These are phyloP conservation scores for Solanum pennellii DNA, from an alignment of 257 asterid species.

Conservation along the genomic window DNA sequence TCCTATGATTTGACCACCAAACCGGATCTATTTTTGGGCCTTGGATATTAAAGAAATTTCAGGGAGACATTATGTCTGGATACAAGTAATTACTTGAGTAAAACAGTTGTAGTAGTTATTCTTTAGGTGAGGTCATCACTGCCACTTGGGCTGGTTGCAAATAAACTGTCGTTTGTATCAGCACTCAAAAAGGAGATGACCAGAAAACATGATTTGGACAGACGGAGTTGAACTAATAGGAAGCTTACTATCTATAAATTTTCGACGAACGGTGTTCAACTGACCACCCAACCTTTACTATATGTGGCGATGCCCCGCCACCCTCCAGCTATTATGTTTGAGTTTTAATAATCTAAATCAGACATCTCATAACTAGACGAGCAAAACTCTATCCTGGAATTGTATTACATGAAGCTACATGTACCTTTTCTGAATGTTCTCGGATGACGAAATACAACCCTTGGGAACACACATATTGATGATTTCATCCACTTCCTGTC, in stretches of 20 bases:
- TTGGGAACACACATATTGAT: slow-evolving; percentile 47
- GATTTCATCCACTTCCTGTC: slow-evolving; percentile 94
- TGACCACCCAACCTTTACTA: neutral
- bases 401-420: neutral
- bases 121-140: neutral
- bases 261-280: neutral
- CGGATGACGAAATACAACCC: slow-evolving; percentile 52
- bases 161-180: neutral
- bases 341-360: neutral
- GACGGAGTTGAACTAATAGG: neutral
- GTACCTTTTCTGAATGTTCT: slow-evolving; percentile 75
- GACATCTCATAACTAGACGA: neutral
- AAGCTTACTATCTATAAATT: neutral
- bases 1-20: neutral
- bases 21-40: neutral
- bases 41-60: neutral
- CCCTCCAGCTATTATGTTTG: neutral
- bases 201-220: neutral
- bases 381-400: neutral
- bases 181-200: neutral
- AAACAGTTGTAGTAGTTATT: neutral
- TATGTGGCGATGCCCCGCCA: neutral
- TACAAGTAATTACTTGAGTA: neutral
- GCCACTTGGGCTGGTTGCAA: neutral
- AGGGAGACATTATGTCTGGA: neutral